Conservation (phyloP, 2,329 filamentous ascomycete species). For the Chaetomium olivaceum region DNA sequence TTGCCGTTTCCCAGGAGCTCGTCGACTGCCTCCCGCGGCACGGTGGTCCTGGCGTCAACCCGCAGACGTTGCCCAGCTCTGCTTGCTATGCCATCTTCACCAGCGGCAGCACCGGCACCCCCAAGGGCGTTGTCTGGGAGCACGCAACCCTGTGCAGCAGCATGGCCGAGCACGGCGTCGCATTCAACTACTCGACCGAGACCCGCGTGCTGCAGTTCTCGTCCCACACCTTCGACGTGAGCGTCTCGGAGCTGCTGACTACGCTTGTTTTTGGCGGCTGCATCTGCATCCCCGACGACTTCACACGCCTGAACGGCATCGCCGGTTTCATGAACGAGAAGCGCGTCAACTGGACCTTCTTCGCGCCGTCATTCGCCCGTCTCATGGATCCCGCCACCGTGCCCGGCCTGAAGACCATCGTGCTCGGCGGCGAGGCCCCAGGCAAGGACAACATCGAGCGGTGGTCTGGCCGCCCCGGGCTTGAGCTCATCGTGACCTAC, state of each 20-base stretch:
- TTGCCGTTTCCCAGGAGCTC: constrained; percentile 18
- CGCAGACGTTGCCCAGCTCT: neutral
- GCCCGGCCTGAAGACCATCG: constrained; percentile 28
- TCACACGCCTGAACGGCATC: constrained; percentile 10
- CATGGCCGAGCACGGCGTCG: constrained; percentile 41
- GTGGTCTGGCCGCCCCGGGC: constrained; percentile 22
- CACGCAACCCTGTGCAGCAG: constrained; percentile 26
- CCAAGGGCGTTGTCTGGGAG: constrained; percentile 52
- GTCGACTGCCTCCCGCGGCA: neutral
- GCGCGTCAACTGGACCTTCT: constrained; percentile 29
- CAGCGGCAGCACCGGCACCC: constrained; percentile 55
- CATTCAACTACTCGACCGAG: constrained; percentile 45
- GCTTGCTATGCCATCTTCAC: constrained; percentile 37
- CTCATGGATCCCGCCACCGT: constrained; percentile 30
- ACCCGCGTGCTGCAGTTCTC: constrained; percentile 36
- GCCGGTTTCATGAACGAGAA: constrained; percentile 22
- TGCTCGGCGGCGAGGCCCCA: constrained; percentile 32
- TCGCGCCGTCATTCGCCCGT: constrained; percentile 32
- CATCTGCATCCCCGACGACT: constrained; percentile 46
- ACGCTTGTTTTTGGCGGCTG: constrained; percentile 44
- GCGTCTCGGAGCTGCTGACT: constrained; percentile 44
- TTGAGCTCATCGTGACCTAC: constrained; percentile 25
- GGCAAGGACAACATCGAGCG: constrained; percentile 22
- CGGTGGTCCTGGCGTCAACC: neutral
- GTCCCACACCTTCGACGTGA: constrained; percentile 46